Percentiles rank a stretch among this genome's conserved stretches.
Conservation (phyloP, 306 rosid genomes). For the Ammopiptanthus mongolicus region DNA sequence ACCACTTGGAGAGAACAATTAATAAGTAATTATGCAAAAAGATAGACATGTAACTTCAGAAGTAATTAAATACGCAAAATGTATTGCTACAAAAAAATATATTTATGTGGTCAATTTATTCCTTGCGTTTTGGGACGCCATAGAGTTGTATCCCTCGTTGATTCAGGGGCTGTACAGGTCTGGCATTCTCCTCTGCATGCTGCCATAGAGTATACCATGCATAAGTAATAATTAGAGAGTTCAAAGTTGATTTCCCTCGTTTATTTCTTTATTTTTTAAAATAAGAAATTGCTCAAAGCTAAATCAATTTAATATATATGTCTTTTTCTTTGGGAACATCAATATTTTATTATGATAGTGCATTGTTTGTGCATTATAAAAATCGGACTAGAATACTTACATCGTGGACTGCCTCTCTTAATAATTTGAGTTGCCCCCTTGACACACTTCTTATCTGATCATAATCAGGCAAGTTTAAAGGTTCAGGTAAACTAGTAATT, state of each 20-base stretch:
- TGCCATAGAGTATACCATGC: slow-evolving; percentile 7
- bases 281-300: neutral
- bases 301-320: neutral
- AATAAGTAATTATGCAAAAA: neutral
- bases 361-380: neutral
- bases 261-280: neutral
- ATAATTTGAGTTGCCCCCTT: slow-evolving; percentile 34
- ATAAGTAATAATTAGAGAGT: neutral
- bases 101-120: no score
- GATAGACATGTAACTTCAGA: no score
- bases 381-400: slow-evolving; percentile 35
- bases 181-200: slow-evolving; percentile 39
- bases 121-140: neutral
- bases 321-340: neutral
- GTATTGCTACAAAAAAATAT: no score
- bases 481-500: neutral
- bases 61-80: no score
- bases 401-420: slow-evolving; percentile 53
- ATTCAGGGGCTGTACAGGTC: slow-evolving; percentile 36
- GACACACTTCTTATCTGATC: slow-evolving; percentile 42
- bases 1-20: neutral
- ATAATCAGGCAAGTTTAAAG: neutral
- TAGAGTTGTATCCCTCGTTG: slow-evolving; percentile 22
- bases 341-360: neutral
- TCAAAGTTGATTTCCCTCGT: neutral